Conservation (phyloP, 1,139 yeast genomes). For the Lodderomyces jiufengensis region DNA sequence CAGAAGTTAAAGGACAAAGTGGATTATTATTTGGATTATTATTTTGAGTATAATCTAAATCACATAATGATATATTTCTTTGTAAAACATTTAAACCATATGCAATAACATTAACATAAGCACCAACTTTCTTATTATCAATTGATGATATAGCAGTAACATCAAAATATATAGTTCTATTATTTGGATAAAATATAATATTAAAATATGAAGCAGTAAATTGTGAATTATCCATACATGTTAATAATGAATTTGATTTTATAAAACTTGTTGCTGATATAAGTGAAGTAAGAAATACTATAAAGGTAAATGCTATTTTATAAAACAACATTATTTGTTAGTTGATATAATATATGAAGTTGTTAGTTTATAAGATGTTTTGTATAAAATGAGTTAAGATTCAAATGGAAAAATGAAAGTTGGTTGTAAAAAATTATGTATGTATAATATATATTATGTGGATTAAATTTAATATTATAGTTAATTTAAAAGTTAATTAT, state of each 20-base stretch:
- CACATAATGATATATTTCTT: slow-evolving; percentile 61
- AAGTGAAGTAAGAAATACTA: slow-evolving; percentile 11
- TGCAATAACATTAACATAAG: slow-evolving; percentile 64
- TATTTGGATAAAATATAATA: slow-evolving; percentile 66
- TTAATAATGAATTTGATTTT: slow-evolving; percentile 70
- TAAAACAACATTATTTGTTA: background rate
- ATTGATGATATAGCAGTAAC: slow-evolving; percentile 79
- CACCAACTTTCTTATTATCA: slow-evolving; percentile 61
- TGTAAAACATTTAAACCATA: slow-evolving; percentile 76
- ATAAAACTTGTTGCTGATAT: slow-evolving; percentile 29
- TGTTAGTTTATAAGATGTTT: too few species aligned
- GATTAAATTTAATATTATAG: too few species aligned
- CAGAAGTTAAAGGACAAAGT: slow-evolving; percentile 78
- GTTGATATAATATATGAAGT: too few species aligned
- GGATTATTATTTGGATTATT: slow-evolving; percentile 12
- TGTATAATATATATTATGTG: too few species aligned
- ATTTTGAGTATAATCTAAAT: slow-evolving; percentile 45
- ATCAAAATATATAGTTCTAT: slow-evolving; percentile 59
- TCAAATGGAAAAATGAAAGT: too few species aligned
- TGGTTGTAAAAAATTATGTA: too few species aligned
- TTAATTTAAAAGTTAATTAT: too few species aligned
- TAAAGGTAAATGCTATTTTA: background rate
- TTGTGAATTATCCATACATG: slow-evolving; percentile 90
- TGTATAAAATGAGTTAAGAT: too few species aligned
- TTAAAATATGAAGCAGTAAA: slow-evolving; percentile 86